A percentile compares a stretch with the other conserved stretches of the same genome.
phyloP scores from a whole-genome alignment of 768 basidiomycete species.

The Phylloporus sp. region DNA sequence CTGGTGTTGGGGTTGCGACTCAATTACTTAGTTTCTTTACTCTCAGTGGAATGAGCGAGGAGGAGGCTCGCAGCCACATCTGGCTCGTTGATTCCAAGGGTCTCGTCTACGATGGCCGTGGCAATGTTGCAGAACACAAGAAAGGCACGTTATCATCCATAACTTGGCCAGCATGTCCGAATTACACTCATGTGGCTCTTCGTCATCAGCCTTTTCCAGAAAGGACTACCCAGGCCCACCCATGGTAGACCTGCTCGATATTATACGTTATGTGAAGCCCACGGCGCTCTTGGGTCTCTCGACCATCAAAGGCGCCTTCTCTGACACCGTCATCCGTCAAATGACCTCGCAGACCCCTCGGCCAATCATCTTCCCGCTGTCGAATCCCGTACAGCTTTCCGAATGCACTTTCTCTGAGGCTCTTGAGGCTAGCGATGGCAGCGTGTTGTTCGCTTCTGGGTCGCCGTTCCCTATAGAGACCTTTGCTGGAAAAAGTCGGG shows the following conservation, averaged over 20 bases:
- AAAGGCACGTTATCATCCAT: constrained; percentile 47
- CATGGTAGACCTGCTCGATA: constrained; percentile 69
- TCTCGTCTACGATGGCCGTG: constrained; percentile 72
- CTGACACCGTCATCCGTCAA: constrained; percentile 58
- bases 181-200: neutral
- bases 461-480: constrained; percentile 73
- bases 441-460: constrained; percentile 82
- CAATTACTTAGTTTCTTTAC: constrained; percentile 90
- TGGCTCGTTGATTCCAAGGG: constrained; percentile 88
- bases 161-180: neutral
- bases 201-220: constrained; percentile 70
- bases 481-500: constrained; percentile 52
- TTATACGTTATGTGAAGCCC: constrained; percentile 78
- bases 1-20: constrained; percentile 88
- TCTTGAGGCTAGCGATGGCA: constrained; percentile 65
- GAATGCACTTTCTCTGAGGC: constrained; percentile 81
- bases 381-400: constrained; percentile 80
- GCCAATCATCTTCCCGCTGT: constrained; percentile 91
- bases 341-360: constrained; percentile 79
- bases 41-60: constrained; percentile 66
- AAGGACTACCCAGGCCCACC: constrained; percentile 75
- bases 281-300: constrained; percentile 88
- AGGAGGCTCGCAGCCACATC: constrained; percentile 74
- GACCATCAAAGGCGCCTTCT: constrained; percentile 84
- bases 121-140: constrained; percentile 76